Evolutionary conservation across 352 stramenopile genomes (phyloP), one percentile per base, ranked within the genome.

Genomic region (Phytophthora sp.): DNA sequence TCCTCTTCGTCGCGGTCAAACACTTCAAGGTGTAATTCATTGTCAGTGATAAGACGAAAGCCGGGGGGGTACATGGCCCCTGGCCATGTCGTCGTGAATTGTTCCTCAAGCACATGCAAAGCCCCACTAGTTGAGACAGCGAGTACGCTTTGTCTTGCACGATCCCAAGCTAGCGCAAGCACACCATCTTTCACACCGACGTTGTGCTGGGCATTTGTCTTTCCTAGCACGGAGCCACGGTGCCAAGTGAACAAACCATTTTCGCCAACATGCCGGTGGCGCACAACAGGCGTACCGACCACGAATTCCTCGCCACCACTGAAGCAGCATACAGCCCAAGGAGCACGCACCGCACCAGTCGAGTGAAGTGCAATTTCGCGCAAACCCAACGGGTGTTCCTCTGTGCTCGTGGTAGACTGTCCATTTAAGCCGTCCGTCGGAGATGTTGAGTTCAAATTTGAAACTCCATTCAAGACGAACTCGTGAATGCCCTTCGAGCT

Each of bases 21-120:
- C 11, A 65, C 56, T 5, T 79, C 76, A 1, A 87, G 41, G 38
- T 94, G 80, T 13, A 82, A 24, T 59, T 94, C 87, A 42, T 95
- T 95, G 60, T 95, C 84, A 0, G 72, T 91, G 34, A 96, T 75
- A 2, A 96, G 50, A 15, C 79, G 84, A 46, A 94, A 96, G 0
- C 85, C 84, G 6, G 79, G 69, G 10, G 87, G 87, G 49, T 95
- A 96, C 88, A 96, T 96, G 7, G 88, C 78, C 1, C 86, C 84
- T 10, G 82, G 82, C 82, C 82, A 95, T 17, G 75, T 79, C 9
- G 82, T 92, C 17, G 65, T 81, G 60, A 92, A 94, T n/a, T 81
- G 44, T 35, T 92, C 79, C 46, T 94, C 87, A 4, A 93, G 49
- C 23, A 90, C 79, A 37, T 89, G 75, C n/a, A 95, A 62, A 11